Conservation (phyloP, 805 yeast genomes). For the Pichia paraexigua region DNA sequence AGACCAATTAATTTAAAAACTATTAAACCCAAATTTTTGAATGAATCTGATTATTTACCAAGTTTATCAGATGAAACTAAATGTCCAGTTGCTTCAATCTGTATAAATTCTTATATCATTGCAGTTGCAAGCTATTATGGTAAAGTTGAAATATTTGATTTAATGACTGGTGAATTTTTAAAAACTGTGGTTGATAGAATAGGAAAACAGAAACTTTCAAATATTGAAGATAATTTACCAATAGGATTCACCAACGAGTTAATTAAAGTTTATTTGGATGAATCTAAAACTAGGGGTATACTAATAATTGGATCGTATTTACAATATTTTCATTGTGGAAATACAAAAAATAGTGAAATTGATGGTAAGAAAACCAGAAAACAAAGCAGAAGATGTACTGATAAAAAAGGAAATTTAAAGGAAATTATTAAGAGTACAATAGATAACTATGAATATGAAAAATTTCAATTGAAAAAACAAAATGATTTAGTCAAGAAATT, state of each 20-base stretch:
- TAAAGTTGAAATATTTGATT: constrained; percentile 33
- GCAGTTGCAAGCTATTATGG: constrained; percentile 39
- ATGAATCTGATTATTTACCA: constrained; percentile 16
- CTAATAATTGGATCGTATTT: constrained; percentile 34
- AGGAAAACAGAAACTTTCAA: constrained; percentile 13
- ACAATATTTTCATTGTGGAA: constrained; percentile 43
- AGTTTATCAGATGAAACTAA: constrained; percentile 13
- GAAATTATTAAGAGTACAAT: constrained; percentile 29
- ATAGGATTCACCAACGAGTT: neutral
- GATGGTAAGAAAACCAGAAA: constrained; percentile 13
- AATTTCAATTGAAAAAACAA: constrained; percentile 20
- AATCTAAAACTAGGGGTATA: constrained; percentile 28
- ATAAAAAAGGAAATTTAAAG: constrained; percentile 17
- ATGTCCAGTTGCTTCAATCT: constrained; percentile 21
- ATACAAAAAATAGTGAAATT: constrained; percentile 16
- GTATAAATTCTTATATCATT: constrained; percentile 23
- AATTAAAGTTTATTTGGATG: constrained; percentile 14
- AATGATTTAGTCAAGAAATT: constrained; percentile 32
- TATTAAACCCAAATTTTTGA: constrained; percentile 18
- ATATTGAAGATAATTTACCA: constrained; percentile 8
- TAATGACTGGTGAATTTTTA: constrained; percentile 34
- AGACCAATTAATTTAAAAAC: constrained; percentile 13
- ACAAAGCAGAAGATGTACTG: constrained; percentile 5
- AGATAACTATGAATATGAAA: constrained; percentile 21
- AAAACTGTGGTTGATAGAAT: constrained; percentile 23